Base-by-base conservation (phyloP, 1,284 basidiomycete species). In the Sanguinoderma infundibulare region DNA sequence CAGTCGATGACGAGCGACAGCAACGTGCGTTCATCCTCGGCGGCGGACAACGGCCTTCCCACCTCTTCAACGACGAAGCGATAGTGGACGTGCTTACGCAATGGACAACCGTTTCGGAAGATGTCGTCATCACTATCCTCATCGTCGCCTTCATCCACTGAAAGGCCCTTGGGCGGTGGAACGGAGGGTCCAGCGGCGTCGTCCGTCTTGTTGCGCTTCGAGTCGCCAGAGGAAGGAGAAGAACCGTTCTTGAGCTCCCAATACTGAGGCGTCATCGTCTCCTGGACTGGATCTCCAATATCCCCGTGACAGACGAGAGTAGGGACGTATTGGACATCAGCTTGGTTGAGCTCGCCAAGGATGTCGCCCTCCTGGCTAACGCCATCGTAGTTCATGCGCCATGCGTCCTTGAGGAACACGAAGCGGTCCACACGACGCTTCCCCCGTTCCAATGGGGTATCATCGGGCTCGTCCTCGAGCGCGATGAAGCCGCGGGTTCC, bases 341-440 rank as follows among this genome's bases (percentile, higher is more conserved):
- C 38, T 10, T 39, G 9, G 34, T 67, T 62, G 14, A 67, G 42
- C n/a, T 36, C 4, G 2, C 5, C 24, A 9, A 64, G 55, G 0
- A 54, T 26, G 20, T 57, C 42, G 14, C 62, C 65, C 20, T 67
- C 65, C 32, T 52, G 52, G 26, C 52, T 42, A n/a, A 64, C 50
- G 20, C 36, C 26, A 5, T 42, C 35, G 53, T 60, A 60, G 34
- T 57, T n/a, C 2, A 47, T 54, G 1, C 65, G 57, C 65, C 65
- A 67, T 1, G 52, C 39, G 47, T 67, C 63, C 44, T 67, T 67
- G n/a, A 67, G 39, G 52, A 50, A 64, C 3, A 62, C 60, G 38
- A 67, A 58, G n/a, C n/a, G n/a, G n/a, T n/a, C n/a, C n/a, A n/a
- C n/a, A n/a, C n/a, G n/a, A n/a, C n/a, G n/a, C n/a, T n/a, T n/a